These are phyloP conservation scores for Canariomyces notabilis DNA, from an alignment of 2,329 filamentous ascomycete species.

Conservation along the genomic window DNA sequence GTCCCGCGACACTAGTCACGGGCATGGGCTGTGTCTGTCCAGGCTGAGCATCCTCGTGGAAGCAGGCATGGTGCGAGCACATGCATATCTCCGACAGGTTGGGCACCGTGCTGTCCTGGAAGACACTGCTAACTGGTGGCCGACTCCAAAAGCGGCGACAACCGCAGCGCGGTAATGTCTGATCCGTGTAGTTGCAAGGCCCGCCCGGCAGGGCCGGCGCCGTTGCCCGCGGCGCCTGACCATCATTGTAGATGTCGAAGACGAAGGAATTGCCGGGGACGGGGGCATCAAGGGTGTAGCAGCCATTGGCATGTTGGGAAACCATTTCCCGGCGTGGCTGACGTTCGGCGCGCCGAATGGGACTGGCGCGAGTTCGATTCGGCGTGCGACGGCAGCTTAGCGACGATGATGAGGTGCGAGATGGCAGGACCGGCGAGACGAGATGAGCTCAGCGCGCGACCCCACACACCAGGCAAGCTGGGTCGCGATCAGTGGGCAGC, in stretches of 20 bases:
- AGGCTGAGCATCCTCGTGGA: conserved; percentile 46
- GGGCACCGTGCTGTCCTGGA: conserved; percentile 25
- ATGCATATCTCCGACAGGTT: conserved; percentile 48
- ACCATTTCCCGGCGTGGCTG: conserved; percentile 31
- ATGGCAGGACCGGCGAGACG: conserved; percentile 1
- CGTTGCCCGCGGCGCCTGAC: conserved; percentile 25
- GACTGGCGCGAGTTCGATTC: conserved; percentile 10
- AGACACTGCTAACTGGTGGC: conserved; percentile 27
- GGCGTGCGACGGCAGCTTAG: conserved; percentile 1
- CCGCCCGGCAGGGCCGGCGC: conserved; percentile 42
- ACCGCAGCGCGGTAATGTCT: conserved; percentile 52
- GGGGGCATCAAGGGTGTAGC: conserved; percentile 43
- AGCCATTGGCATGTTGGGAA: conserved; percentile 44
- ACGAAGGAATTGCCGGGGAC: conserved; percentile 39
- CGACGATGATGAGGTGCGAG: conserved; percentile 1
- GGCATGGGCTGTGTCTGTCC: conserved; percentile 22
- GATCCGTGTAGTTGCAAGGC: conserved; percentile 54
- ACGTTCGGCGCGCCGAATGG: not conserved
- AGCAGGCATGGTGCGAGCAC: conserved; percentile 60
- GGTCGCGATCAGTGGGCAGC: conserved; percentile 25
- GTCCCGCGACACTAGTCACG: conserved; percentile 27
- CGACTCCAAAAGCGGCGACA: conserved; percentile 58
- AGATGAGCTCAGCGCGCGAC: conserved; percentile 16
- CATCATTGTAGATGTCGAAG: conserved; percentile 54
- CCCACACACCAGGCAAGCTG: conserved; percentile 24